Base-by-base conservation (phyloP, 208 protist species). In the Leptomonas pyrrhocoris region DNA sequence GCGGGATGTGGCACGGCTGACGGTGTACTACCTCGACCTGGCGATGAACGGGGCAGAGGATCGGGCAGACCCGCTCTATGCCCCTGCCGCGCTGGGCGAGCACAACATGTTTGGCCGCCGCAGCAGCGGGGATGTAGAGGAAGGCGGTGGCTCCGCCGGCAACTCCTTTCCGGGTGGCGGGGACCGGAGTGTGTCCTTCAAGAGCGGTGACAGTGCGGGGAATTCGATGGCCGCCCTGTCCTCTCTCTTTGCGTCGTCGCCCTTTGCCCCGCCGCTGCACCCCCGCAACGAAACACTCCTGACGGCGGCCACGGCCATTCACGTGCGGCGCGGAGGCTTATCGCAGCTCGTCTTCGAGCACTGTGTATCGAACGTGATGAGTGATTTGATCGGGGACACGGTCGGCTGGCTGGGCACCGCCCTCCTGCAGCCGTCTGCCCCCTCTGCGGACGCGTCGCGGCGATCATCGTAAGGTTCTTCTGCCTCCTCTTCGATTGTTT, bases 371-470 rank as follows among this genome's bases (percentile, higher is more conserved):
- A 89, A 88, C 42, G 60, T 94, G 23, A 65, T 89, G 66, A 63
- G 88, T 15, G 81, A 88, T 21, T 58, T 91, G 28, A 50, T 91
- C 9, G 72, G 68, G 4, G 88, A 94, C 60, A 89, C 88, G 30
- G 70, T 79, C 28, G 74, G 56, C 2, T 94, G 88, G 88, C 50
- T 93, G n/a, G 59, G 40, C 19, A 59, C 56, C 1, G 40, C 42
- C 19, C 46, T 27, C 23, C 61, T 66, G n/a, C 64, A 38, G 36
- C 59, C 68, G 40, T 4, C 36, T 0, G 51, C 36, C 1, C 0
- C 51, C 5, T 21, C 42, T 4, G 36, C 42, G n/a, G 48, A 34
- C 2, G 18, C 0, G 38, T 18, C 27, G 28, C 58, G 27, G 25
- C 28, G 5, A 9, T 65, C 15, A 43, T 23, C 28, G 19, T 19